These are phyloP conservation scores for Ophiostoma australiae DNA, from an alignment of 2,329 filamentous ascomycete genomes.

Conservation along the genomic window DNA sequence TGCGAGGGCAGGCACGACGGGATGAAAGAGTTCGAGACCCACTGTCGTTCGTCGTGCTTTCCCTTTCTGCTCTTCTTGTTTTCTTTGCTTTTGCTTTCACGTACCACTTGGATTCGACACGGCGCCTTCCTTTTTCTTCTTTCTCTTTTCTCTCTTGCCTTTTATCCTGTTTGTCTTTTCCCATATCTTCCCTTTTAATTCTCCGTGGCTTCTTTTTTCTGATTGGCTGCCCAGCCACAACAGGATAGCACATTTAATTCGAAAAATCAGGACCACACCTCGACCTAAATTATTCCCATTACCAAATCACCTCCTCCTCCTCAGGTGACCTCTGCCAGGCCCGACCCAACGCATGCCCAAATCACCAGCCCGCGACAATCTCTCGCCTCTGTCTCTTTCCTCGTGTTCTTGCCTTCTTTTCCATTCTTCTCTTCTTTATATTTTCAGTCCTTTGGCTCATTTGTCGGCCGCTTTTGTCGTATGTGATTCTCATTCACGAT, in stretches of 20 bases:
- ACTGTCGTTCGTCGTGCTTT: neutral
- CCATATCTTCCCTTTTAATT: neutral
- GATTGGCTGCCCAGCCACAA: conserved; percentile 35
- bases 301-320: conserved; percentile 1
- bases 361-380: conserved; percentile 27
- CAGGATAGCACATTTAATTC: conserved; percentile 18
- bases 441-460: neutral
- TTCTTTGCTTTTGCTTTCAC: neutral
- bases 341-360: neutral
- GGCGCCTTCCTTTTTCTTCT: neutral
- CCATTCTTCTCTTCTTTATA: conserved; percentile 6
- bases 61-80: neutral
- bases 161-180: neutral
- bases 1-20: neutral
- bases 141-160: neutral
- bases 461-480: neutral
- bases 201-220: conserved; percentile 35
- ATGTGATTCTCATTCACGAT: neutral
- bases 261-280: neutral
- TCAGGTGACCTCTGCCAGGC: conserved; percentile 7
- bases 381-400: conserved; percentile 26
- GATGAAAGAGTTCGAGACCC: conserved; percentile 2
- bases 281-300: neutral
- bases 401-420: neutral
- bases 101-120: neutral